These are phyloP conservation scores for Venturia effusa DNA, from an alignment of 2,329 filamentous ascomycete species.

Conservation along the genomic window DNA sequence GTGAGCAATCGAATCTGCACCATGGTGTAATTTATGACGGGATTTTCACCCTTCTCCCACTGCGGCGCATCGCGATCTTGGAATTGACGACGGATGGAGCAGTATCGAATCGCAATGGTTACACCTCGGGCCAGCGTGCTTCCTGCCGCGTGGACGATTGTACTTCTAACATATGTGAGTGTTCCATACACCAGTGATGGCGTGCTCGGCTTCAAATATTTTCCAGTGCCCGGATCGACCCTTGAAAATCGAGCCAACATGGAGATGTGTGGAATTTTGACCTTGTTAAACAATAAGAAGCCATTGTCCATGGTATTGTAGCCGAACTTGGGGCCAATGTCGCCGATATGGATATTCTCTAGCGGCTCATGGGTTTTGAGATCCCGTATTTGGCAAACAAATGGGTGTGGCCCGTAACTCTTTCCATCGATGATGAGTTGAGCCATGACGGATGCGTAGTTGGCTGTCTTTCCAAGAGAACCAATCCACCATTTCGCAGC, in stretches of 20 bases:
- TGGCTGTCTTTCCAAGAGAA: constrained; percentile 63
- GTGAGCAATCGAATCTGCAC: constrained; percentile 65
- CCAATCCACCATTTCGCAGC: constrained; percentile 82
- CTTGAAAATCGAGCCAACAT: constrained; percentile 54
- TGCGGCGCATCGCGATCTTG: constrained; percentile 59
- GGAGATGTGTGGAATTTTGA: constrained; percentile 65
- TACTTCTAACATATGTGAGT: constrained; percentile 63
- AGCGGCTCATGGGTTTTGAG: constrained; percentile 59
- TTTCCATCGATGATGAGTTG: constrained; percentile 59
- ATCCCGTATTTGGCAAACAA: constrained; percentile 65
- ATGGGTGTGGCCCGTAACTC: constrained; percentile 58
- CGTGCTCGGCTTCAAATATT: constrained; percentile 56
- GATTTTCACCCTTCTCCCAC: constrained; percentile 52
- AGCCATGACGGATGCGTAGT: constrained; percentile 69
- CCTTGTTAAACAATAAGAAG: constrained; percentile 64
- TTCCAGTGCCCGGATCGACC: constrained; percentile 56
- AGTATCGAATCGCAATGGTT: constrained; percentile 67
- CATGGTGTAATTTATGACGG: constrained; percentile 73
- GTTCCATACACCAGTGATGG: constrained; percentile 67
- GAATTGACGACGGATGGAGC: constrained; percentile 63
- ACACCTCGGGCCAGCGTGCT: constrained; percentile 63
- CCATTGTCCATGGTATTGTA: constrained; percentile 79
- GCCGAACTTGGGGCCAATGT: constrained; percentile 71
- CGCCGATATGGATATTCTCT: constrained; percentile 61
- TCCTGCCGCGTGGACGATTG: constrained; percentile 60